Base-by-base conservation (phyloP, 2,329 filamentous ascomycete genomes). In the Zalaria obscura region DNA sequence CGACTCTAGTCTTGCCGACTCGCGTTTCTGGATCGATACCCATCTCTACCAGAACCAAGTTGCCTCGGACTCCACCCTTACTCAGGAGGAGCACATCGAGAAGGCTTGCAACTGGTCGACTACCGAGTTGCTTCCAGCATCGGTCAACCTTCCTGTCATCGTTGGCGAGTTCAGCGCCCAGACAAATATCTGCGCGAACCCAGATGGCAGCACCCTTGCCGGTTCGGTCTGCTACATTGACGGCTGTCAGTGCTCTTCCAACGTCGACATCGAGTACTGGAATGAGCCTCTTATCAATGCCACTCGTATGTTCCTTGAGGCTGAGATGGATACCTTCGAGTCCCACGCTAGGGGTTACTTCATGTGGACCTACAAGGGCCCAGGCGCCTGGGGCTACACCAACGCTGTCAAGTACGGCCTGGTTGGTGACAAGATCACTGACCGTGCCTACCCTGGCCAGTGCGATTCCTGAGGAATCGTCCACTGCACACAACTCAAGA, bases 11-110 rank as follows among this genome's bases (percentile, higher is more conserved):
- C 41, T 47, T 25, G 49, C 54, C 4, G 47, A 57, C n/a, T 54
- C 59, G 34, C 45, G 52, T 31, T 65, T 67, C 41, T 62, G 59
- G 32, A 48, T 68, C 35, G 65, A 67, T 41, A 60, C 57, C 0
- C 65, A 67, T 41, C 60, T 66, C 39, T 68, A 67, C 47, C 64
- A 68, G 48, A 61, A 67, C 45, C 61, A 62, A 44, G 58, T 54
- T 4, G 46, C 54, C 3, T 52, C 41, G 4, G 59, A 66, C 45
- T 56, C 59, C 6, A 41, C 46, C 4, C 55, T 62, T 33, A 61
- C 55, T 7, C 63, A 65, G 32, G 55, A 52, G 8, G 47, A 60
- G 25, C 66, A 68, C 47, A 58, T 67, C 31, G 47, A 51, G 36
- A 58, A 57, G 34, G 65, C 64, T n/a, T 69, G 66, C 47, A 50